These are phyloP conservation scores for Yarrowia sp. DNA, from an alignment of 805 yeast species.

Conservation along the genomic window DNA sequence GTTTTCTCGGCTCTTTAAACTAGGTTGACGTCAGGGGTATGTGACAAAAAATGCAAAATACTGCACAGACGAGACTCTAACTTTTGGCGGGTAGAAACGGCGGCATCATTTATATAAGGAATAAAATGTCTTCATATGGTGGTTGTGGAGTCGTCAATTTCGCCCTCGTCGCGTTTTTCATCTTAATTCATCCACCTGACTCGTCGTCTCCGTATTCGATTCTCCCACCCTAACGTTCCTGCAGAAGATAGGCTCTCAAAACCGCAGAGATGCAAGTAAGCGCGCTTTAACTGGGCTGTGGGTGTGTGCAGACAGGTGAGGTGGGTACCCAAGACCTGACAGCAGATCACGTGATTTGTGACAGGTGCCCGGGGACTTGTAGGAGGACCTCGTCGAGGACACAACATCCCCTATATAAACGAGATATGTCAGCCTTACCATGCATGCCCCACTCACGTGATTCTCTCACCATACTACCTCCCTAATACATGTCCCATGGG, in stretches of 20 bases:
- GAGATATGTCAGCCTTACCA: background rate
- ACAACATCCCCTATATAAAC: background rate
- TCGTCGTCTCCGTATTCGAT: background rate
- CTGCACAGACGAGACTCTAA: slow-evolving; percentile 1
- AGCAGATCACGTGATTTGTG: background rate
- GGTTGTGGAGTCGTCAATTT: too few species aligned
- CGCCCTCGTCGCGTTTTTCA: too few species aligned
- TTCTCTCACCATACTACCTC: background rate
- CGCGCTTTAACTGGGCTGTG: slow-evolving; percentile 27
- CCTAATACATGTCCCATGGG: background rate
- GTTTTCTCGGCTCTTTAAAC: slow-evolving; percentile 13
- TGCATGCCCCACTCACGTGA: background rate
- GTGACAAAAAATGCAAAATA: background rate
- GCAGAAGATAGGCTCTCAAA: slow-evolving; percentile 9
- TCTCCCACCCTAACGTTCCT: slow-evolving; percentile 12
- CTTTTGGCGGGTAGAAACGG: background rate
- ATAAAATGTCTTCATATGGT: too few species aligned
- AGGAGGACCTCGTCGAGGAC: background rate
- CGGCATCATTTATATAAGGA: too few species aligned
- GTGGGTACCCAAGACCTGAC: background rate
- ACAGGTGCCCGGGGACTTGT: background rate
- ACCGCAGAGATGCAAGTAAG: slow-evolving; percentile 20
- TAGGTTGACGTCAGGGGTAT: slow-evolving; percentile 33
- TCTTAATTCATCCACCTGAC: too few species aligned
- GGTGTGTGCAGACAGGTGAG: background rate